Evolutionary conservation across 495 filamentous ascomycete species (phyloP).

Genomic region (Xylaria longipes): DNA sequence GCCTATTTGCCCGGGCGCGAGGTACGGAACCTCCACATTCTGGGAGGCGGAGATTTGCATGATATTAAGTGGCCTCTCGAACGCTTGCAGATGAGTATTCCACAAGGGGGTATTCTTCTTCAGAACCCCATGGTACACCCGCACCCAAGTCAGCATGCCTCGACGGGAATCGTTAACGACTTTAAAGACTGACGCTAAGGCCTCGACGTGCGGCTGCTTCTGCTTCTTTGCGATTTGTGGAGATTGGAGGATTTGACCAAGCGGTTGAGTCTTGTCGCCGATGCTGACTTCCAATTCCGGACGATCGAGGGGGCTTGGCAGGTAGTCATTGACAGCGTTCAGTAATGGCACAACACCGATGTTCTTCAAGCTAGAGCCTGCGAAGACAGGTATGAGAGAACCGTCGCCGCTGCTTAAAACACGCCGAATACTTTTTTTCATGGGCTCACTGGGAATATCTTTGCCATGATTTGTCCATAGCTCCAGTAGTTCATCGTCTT

Average conservation of each 20-base stretch:
- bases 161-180: conserved; percentile 87
- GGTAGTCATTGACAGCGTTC: conserved; percentile 83
- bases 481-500: conserved; percentile 86
- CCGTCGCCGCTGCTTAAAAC: conserved; percentile 67
- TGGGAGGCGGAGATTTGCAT: conserved; percentile 93
- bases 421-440: conserved; percentile 76
- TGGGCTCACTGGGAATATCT: conserved; percentile 69
- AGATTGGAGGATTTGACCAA: conserved; percentile 56
- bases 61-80: conserved; percentile 80
- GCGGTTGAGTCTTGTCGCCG: conserved; percentile 58
- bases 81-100: conserved; percentile 86
- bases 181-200: conserved; percentile 93
- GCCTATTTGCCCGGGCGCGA: conserved; percentile 91
- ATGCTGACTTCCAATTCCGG: conserved; percentile 79
- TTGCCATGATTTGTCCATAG: conserved; percentile 76
- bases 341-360: conserved; percentile 93
- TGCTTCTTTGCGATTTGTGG: conserved; percentile 55
- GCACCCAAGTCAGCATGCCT: conserved; percentile 88
- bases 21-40: conserved; percentile 79
- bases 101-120: conserved; percentile 75
- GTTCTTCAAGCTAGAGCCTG: conserved; percentile 90
- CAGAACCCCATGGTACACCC: conserved; percentile 87
- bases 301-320: conserved; percentile 82
- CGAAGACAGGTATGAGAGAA: conserved; percentile 83
- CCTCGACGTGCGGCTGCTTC: conserved; percentile 61